Conservation (phyloP, 768 basidiomycete genomes). For the Pholiota conissans region DNA sequence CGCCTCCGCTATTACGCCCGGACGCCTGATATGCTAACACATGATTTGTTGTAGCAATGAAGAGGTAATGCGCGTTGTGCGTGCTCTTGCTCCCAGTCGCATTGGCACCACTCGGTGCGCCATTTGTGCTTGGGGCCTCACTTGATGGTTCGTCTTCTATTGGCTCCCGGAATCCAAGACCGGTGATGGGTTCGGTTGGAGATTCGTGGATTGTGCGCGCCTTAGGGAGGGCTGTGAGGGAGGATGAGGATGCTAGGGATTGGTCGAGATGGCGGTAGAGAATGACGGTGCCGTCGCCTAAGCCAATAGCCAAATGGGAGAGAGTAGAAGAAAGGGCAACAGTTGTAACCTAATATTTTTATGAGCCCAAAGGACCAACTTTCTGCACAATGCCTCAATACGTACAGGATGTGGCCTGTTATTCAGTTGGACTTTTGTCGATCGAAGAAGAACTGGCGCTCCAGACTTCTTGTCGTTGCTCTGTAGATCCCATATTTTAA, state of each 20-base stretch:
- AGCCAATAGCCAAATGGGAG: constrained; percentile 86
- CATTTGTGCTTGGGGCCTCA: background rate
- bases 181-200: constrained; percentile 86
- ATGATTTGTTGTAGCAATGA: constrained; percentile 86
- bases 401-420: constrained; percentile 79
- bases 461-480: constrained; percentile 65
- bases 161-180: constrained; percentile 83
- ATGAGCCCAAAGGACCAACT: background rate
- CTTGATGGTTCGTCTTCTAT: constrained; percentile 34
- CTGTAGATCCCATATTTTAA: constrained; percentile 90
- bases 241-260: constrained; percentile 70
- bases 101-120: background rate
- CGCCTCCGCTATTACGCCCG: constrained; percentile 66
- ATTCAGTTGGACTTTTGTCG: constrained; percentile 71
- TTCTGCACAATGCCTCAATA: background rate
- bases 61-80: constrained; percentile 44
- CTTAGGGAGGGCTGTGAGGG: constrained; percentile 82
- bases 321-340: constrained; percentile 77
- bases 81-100: background rate
- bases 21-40: constrained; percentile 77
- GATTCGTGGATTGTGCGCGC: constrained; percentile 82
- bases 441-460: constrained; percentile 66
- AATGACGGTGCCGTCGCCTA: constrained; percentile 94
- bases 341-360: constrained; percentile 58
- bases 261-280: constrained; percentile 92